Conservation (phyloP, 768 basidiomycete genomes). For the Coprinopsis cinerea region DNA sequence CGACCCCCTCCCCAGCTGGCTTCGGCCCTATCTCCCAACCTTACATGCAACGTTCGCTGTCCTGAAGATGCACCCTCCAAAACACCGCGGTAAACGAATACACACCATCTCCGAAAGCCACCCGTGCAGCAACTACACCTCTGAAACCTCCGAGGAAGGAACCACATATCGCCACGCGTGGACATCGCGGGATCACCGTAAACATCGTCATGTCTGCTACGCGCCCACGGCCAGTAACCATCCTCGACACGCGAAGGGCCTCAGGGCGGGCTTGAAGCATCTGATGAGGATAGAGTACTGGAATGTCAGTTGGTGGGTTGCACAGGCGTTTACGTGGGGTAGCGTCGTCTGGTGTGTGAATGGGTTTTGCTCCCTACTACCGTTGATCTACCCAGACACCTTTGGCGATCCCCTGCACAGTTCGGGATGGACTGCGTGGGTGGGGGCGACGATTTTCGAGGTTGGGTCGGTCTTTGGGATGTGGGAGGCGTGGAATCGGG, state of each 20-base stretch:
- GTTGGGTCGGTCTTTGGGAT: conserved; percentile 47
- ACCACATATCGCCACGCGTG: conserved; percentile 20
- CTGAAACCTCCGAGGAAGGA: background rate
- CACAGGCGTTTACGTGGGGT: conserved; percentile 36
- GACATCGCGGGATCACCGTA: conserved; percentile 37
- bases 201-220: conserved; percentile 24
- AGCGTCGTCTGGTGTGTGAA: conserved; percentile 51
- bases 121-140: background rate
- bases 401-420: conserved; percentile 25
- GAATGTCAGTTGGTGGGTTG: conserved; percentile 42
- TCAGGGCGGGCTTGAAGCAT: conserved; percentile 19
- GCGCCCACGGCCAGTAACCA: conserved; percentile 18
- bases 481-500: conserved; percentile 49
- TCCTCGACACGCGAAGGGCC: conserved; percentile 13
- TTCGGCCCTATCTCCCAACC: background rate
- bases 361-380: conserved; percentile 49
- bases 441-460: conserved; percentile 58
- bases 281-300: conserved; percentile 34
- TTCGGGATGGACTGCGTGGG: conserved; percentile 43
- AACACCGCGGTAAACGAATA: background rate
- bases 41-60: background rate
- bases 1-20: background rate
- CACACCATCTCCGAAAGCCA: background rate
- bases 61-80: background rate
- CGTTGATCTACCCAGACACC: conserved; percentile 28